phyloP scores from a whole-genome alignment of 75 land plant species.

The Ceratopteris richardii region DNA sequence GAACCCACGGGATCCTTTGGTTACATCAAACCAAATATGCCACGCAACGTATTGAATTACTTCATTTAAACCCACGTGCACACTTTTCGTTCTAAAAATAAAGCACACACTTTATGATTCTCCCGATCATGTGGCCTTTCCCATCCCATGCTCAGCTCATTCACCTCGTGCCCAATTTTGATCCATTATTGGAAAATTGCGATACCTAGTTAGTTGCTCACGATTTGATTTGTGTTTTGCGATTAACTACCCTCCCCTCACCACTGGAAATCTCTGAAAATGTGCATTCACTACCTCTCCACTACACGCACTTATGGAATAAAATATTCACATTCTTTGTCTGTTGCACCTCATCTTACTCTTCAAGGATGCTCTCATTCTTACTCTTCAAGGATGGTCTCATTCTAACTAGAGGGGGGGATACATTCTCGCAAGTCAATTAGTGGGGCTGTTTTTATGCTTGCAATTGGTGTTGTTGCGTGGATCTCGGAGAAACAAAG shows the following conservation, averaged over 20 bases:
- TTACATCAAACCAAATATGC: conserved; percentile 26
- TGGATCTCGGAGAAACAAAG: conserved; percentile 13
- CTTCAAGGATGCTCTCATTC: neutral
- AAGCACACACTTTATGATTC: conserved; percentile 3
- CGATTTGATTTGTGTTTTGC: conserved; percentile 1
- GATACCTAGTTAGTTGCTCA: conserved; percentile 3
- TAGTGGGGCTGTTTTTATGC: conserved; percentile 5
- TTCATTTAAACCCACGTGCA: conserved; percentile 1
- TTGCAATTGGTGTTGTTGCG: conserved; percentile 3
- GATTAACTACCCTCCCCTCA: conserved; percentile 3
- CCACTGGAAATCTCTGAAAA: conserved; percentile 10
- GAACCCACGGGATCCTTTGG: conserved; percentile 10
- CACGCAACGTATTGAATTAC: conserved; percentile 11
- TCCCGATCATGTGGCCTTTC: conserved; percentile 9
- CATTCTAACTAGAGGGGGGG: neutral
- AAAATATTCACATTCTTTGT: conserved; percentile 4
- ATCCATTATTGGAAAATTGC: conserved; percentile 1
- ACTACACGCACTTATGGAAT: too few species aligned
- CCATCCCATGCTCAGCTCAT: conserved; percentile 6
- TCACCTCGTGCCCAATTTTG: conserved; percentile 18
- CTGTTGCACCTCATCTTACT: neutral
- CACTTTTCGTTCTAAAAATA: conserved; percentile 2
- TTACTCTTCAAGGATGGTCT: neutral
- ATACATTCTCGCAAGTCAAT: neutral
- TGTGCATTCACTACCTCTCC: too few species aligned